These are phyloP conservation scores for Termitomyces sp. DNA, from an alignment of 1,284 basidiomycete genomes.

Conservation along the genomic window DNA sequence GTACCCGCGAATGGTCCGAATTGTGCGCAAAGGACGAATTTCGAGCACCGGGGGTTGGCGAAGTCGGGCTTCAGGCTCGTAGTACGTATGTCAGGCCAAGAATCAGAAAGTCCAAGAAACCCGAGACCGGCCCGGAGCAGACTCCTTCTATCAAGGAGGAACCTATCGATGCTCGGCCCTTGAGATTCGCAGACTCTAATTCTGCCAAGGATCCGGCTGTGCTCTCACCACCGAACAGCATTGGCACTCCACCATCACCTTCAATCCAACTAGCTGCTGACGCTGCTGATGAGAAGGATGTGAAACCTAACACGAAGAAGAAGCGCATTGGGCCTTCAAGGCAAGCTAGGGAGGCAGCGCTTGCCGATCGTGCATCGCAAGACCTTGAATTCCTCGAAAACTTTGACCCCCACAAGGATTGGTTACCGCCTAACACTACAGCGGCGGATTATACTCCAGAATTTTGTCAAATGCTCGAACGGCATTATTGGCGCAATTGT, in stretches of 20 bases:
- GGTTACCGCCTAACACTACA: conserved; percentile 72
- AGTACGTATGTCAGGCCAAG: conserved; percentile 30
- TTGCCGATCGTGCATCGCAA: conserved; percentile 47
- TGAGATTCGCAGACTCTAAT: conserved; percentile 16
- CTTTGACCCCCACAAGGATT: conserved; percentile 67
- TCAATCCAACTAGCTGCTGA: conserved; percentile 16
- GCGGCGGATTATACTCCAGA: conserved; percentile 78
- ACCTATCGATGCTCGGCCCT: conserved; percentile 23
- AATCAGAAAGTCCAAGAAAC: conserved; percentile 32
- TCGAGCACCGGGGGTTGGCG: conserved; percentile 63
- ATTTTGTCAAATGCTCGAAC: conserved; percentile 84
- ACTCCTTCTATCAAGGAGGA: conserved; percentile 36
- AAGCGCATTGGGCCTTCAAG: conserved; percentile 40
- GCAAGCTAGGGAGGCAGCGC: conserved; percentile 46
- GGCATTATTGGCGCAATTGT: conserved; percentile 90
- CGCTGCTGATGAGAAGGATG: conserved; percentile 21
- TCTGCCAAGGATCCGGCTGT: conserved; percentile 18
- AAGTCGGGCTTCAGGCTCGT: conserved; percentile 55
- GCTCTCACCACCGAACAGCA: conserved; percentile 32
- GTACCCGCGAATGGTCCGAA: conserved; percentile 83
- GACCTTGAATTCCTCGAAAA: conserved; percentile 62
- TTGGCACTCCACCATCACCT: conserved; percentile 21
- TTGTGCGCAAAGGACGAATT: conserved; percentile 70
- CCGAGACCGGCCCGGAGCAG: conserved; percentile 29
- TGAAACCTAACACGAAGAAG: conserved; percentile 40